Percentiles rank a stretch among this genome's conserved stretches.
Conservation (phyloP, 2,329 filamentous ascomycete genomes). For the Penicillium brevicompactum region DNA sequence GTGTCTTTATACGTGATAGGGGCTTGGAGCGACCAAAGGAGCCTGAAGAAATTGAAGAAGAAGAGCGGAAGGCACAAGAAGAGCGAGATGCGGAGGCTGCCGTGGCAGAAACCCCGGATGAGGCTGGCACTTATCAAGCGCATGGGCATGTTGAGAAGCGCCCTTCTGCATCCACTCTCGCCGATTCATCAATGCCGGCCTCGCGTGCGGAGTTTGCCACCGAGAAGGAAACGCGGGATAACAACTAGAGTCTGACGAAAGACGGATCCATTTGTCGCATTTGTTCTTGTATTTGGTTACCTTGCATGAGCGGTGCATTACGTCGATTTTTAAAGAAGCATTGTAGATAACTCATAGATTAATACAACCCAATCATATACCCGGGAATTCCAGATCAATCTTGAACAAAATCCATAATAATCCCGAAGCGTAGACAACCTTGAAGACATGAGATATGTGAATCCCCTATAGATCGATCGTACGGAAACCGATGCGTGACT, state of each 20-base stretch:
- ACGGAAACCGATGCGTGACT: background rate
- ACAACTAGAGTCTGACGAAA: background rate
- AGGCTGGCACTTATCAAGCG: constrained; percentile 1
- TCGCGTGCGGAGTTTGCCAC: constrained; percentile 9
- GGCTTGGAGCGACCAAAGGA: constrained; percentile 47
- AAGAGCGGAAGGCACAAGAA: constrained; percentile 33
- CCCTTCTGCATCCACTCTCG: constrained; percentile 15
- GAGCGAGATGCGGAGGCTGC: constrained; percentile 20
- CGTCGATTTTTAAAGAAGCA: constrained; percentile 5
- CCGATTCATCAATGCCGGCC: constrained; percentile 16
- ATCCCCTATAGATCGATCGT: background rate
- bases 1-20: constrained; percentile 54
- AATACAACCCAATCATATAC: background rate
- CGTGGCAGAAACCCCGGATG: constrained; percentile 1
- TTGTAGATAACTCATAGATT: background rate
- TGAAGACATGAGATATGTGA: background rate
- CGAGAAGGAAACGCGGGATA: background rate
- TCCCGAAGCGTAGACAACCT: too few species aligned
- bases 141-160: constrained; percentile 13
- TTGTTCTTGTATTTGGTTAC: constrained; percentile 3
- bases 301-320: constrained; percentile 13
- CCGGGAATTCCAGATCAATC: background rate
- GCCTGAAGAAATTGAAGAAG: constrained; percentile 28
- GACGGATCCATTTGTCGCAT: background rate
- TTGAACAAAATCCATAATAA: too few species aligned